Conservation (phyloP, 805 yeast species). For the Ogataea siamensis region DNA sequence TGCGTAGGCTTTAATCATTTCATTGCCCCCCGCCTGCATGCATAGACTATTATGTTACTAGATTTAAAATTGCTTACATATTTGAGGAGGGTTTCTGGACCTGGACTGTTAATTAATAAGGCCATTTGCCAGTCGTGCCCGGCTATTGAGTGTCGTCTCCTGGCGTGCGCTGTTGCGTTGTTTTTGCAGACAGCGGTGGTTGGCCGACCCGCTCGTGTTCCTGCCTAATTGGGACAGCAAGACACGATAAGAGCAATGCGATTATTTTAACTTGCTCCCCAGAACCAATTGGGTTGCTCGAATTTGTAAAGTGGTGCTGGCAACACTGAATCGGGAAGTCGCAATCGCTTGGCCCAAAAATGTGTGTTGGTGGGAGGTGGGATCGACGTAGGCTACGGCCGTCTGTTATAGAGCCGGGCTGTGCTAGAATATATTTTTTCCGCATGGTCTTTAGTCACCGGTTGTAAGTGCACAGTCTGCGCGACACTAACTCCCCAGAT, state of each 20-base stretch:
- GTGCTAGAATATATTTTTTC: slow-evolving; percentile 6
- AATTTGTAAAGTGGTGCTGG: slow-evolving; percentile 10
- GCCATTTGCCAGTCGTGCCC: too few species aligned
- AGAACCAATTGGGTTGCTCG: slow-evolving; percentile 6
- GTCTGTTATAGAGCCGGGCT: slow-evolving; percentile 3
- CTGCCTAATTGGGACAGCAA: slow-evolving; percentile 6
- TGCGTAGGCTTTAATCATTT: slow-evolving; percentile 1
- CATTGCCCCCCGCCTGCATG: slow-evolving; percentile 9
- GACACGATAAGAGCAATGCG: slow-evolving; percentile 1
- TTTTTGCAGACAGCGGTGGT: too few species aligned
- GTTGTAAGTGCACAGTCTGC: slow-evolving; percentile 3
- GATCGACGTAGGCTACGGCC: neutral
- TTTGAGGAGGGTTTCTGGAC: slow-evolving; percentile 5
- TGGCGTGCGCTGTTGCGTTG: too few species aligned
- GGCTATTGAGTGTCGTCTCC: too few species aligned
- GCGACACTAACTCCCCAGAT: slow-evolving; percentile 2
- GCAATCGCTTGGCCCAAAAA: neutral
- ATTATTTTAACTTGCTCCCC: neutral
- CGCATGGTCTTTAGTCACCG: neutral
- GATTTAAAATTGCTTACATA: slow-evolving; percentile 5
- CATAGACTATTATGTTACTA: slow-evolving; percentile 1
- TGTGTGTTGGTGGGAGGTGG: neutral
- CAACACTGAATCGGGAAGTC: slow-evolving; percentile 3
- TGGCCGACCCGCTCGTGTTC: slow-evolving; percentile 2
- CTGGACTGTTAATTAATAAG: neutral